Base-by-base conservation (phyloP, 2,329 filamentous ascomycete genomes). In the Thermomyces lanuginosus region DNA sequence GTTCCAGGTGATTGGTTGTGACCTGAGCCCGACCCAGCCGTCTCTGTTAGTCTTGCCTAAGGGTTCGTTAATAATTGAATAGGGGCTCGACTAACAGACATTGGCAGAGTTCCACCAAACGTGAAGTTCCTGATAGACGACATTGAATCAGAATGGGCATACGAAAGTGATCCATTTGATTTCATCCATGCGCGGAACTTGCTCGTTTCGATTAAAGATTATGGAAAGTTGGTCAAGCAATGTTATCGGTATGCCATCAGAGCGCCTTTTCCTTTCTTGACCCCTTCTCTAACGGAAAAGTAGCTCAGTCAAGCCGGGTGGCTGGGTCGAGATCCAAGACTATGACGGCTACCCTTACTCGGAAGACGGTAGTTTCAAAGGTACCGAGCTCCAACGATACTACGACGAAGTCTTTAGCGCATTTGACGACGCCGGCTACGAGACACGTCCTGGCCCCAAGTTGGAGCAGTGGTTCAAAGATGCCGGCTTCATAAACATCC, bases 171-270 rank as follows among this genome's bases (percentile, higher is more conserved):
- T 27, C 12, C 12, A 23, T 73, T 71, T 29, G 68, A 74, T 41
- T 71, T 69, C 32, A 60, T 74, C 17, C 69, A 73, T 40, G 60
- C 63, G n/a, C 57, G 70, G 3, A 61, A 67, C 30, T 63, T 65
- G 1, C 61, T 65, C 8, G 60, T 64, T 53, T 64, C 61, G 2
- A 63, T 72, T 31, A 62, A 58, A 25, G 56, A 72, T 38, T 72
- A 66, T 66, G 55, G 55, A 2, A 51, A 41, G 8, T 42, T 72
- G 1, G 56, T 70, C 30, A 44, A 46, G 8, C 55, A 58, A 30
- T 51, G 58, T 1, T 50, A 58, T 21, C 56, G 61, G 64, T 28
- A 16, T 8, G 10, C 8, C 10, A 7, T 8, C 10, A 7, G 8
- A 20, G 8, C 18, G 10, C 18, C 18, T 20, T 20, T 20, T 20